Evolutionary conservation across 441 rosid genomes (phyloP).

Genomic region (Arabidopsis lyrata): DNA sequence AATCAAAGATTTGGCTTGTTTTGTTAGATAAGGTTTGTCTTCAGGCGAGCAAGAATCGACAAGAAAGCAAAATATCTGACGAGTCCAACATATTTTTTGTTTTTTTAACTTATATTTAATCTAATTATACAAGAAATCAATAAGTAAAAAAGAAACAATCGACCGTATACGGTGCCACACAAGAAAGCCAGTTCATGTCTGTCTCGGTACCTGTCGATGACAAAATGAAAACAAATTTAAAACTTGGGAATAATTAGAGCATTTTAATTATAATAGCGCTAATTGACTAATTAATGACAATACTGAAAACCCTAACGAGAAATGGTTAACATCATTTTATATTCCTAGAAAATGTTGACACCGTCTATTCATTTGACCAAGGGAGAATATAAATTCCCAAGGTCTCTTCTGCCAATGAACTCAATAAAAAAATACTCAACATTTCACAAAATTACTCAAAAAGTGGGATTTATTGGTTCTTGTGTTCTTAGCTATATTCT

Average conservation of each 20-base stretch:
- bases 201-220: slow-evolving; percentile 44
- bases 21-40: slow-evolving; percentile 24
- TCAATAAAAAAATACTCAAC: slow-evolving; percentile 8
- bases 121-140: slow-evolving; percentile 18
- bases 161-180: slow-evolving; percentile 28
- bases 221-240: neutral
- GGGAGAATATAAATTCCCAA: slow-evolving; percentile 33
- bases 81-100: slow-evolving; percentile 12
- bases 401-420: slow-evolving; percentile 36
- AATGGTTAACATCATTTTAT: slow-evolving; percentile 3
- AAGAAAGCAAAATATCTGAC: slow-evolving; percentile 38
- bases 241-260: neutral
- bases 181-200: slow-evolving; percentile 33
- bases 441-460: neutral
- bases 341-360: slow-evolving; percentile 22
- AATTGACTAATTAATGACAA: neutral
- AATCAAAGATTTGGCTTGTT: slow-evolving; percentile 27
- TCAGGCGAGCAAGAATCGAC: slow-evolving; percentile 38
- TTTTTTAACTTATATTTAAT: neutral
- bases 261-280: neutral
- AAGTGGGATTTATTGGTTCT: slow-evolving; percentile 6
- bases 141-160: neutral
- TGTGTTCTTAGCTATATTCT: slow-evolving; percentile 23
- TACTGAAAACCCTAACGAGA: slow-evolving; percentile 7
- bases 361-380: slow-evolving; percentile 24